These are phyloP conservation scores for Purpureocillium takamizusanense DNA, from an alignment of 2,329 filamentous ascomycete species.

Conservation along the genomic window DNA sequence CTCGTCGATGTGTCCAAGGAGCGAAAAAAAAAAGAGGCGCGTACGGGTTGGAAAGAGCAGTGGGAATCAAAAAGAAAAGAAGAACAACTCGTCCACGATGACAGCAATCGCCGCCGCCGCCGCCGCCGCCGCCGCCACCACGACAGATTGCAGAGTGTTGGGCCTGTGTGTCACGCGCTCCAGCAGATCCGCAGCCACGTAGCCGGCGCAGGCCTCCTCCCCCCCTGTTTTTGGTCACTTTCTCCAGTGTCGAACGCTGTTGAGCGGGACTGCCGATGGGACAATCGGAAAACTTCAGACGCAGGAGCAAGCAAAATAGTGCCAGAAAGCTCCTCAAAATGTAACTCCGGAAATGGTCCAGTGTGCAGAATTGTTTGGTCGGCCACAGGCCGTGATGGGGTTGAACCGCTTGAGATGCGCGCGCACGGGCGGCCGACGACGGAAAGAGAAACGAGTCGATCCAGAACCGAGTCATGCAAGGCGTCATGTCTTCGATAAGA, in stretches of 20 bases:
- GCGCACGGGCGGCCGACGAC: neutral
- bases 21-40: too few species aligned
- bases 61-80: neutral
- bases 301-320: neutral
- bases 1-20: neutral
- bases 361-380: neutral
- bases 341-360: constrained; percentile 1
- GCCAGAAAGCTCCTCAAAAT: neutral
- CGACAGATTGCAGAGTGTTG: too few species aligned
- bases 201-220: neutral
- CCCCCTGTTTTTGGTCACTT: constrained; percentile 1
- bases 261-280: too few species aligned
- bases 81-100: neutral
- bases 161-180: too few species aligned
- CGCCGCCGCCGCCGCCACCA: too few species aligned
- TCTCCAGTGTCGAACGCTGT: neutral
- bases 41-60: too few species aligned
- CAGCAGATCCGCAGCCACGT: neutral
- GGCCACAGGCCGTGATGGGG: neutral
- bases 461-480: too few species aligned
- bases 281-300: too few species aligned
- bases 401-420: neutral
- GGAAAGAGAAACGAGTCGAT: neutral
- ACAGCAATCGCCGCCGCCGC: too few species aligned
- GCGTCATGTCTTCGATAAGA: too few species aligned